Base-by-base conservation (phyloP, 1,139 yeast genomes). In the Hyphopichia wangnamkhiaoensis region DNA sequence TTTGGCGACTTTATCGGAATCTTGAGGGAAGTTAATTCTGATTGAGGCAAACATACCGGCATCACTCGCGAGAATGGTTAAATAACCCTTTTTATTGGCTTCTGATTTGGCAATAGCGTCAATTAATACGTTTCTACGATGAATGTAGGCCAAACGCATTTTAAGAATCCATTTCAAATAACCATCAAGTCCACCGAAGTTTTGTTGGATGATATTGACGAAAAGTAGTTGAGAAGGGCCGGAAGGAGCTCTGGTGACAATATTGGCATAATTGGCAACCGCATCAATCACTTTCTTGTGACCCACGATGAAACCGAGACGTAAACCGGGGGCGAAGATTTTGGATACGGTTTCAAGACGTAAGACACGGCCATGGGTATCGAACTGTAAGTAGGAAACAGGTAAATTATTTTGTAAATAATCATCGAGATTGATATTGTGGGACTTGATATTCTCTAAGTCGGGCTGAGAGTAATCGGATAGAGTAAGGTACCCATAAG, bases 21-120 rank as follows among this genome's bases (percentile, higher is more conserved):
- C 66, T 28, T 52, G 44, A 18, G 77, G 75, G 44, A 79, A 67
- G 44, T 77, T 75, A 41, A 84, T 58, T 28, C 72, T 63, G 20
- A 82, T 63, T 49, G 84, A 70, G 33, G 83, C 76, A 62, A 87
- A 87, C 95, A 87, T 87, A 27, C 95, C 95, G 3, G 90, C 89
- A 17, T 71, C 68, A 2, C 93, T 91, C 43, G 79, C 85, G 43
- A 80, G 62, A 4, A 78, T 65, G 12, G 65, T 63, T 40, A 80
- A 58, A 33, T 68, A 65, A 15, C 58, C 63, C 28, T 59, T 54
- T 36, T 57, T 46, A 41, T 51, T 61, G 10, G 67, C 70, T 14
- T 54, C 44, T 41, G 59, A 58, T 30, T 59, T 52, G 32, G 37
- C 49, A 15, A 65, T 47, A 27, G 53, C 50, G 37, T 49, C 54